These are phyloP conservation scores for Panicum hallii DNA, from an alignment of 202 grass and related monocot species.

Conservation along the genomic window DNA sequence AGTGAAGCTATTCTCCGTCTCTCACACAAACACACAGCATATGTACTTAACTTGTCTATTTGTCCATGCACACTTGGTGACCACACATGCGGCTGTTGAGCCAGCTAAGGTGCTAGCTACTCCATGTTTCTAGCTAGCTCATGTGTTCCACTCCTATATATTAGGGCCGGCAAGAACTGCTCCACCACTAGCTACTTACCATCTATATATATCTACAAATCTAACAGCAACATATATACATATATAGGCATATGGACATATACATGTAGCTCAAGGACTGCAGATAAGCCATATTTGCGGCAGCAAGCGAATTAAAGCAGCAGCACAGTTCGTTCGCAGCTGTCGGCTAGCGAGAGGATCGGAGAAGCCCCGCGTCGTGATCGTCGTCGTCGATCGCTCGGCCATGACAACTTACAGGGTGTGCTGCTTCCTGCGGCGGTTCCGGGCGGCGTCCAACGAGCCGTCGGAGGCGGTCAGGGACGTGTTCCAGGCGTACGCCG, in stretches of 20 bases:
- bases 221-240: not conserved
- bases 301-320: not conserved
- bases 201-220: not conserved
- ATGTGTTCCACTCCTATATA: not conserved
- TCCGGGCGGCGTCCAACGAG: slow-evolving; percentile 60
- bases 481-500: slow-evolving; percentile 60
- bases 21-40: not conserved
- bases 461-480: slow-evolving; percentile 57
- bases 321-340: not conserved
- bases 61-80: slow-evolving; percentile 4
- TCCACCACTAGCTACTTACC: slow-evolving; percentile 4
- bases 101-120: not conserved
- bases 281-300: not conserved
- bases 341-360: not conserved
- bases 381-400: not conserved
- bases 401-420: slow-evolving; percentile 74
- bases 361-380: not conserved
- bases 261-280: not conserved
- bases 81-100: not conserved
- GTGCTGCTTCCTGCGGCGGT: slow-evolving; percentile 78
- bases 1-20: not conserved
- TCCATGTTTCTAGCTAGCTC: not conserved
- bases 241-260: not conserved
- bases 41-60: not conserved
- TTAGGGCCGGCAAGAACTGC: slow-evolving; percentile 17